These are phyloP conservation scores for Hypocrella siamensis DNA, from an alignment of 2,329 filamentous ascomycete genomes.

Conservation along the genomic window DNA sequence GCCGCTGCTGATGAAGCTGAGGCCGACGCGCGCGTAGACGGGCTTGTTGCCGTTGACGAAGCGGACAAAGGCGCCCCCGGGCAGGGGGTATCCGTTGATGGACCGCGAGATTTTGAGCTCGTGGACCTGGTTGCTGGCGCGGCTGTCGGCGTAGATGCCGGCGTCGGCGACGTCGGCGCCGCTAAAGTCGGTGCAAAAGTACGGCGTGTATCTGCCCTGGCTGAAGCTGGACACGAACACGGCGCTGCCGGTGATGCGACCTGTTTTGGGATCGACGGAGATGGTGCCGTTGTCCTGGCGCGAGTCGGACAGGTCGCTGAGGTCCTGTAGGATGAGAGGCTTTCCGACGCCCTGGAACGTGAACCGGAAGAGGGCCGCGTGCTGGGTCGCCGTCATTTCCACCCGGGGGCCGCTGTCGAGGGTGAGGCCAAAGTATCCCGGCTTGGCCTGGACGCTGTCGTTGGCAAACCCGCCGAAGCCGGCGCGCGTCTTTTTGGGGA, in stretches of 20 bases:
- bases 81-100: slow-evolving; percentile 37
- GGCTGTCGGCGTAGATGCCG: slow-evolving; percentile 45
- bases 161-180: slow-evolving; percentile 41
- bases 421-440: slow-evolving; percentile 50
- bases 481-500: slow-evolving; percentile 29
- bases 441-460: slow-evolving; percentile 36
- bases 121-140: slow-evolving; percentile 31
- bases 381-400: slow-evolving; percentile 55
- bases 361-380: slow-evolving; percentile 50
- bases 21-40: slow-evolving; percentile 48
- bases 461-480: slow-evolving; percentile 28
- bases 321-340: slow-evolving; percentile 50
- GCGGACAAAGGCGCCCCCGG: slow-evolving; percentile 47
- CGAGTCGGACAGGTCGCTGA: slow-evolving; percentile 47
- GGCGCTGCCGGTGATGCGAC: slow-evolving; percentile 47
- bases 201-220: slow-evolving; percentile 39
- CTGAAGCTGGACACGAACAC: slow-evolving; percentile 51
- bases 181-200: slow-evolving; percentile 54
- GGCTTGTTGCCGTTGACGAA: slow-evolving; percentile 35
- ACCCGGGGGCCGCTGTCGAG: slow-evolving; percentile 40
- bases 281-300: slow-evolving; percentile 41
- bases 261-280: slow-evolving; percentile 35
- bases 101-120: slow-evolving; percentile 30
- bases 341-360: slow-evolving; percentile 33
- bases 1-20: slow-evolving; percentile 51